Conservation (phyloP, 1,284 basidiomycete genomes). For the Chiua sp. region DNA sequence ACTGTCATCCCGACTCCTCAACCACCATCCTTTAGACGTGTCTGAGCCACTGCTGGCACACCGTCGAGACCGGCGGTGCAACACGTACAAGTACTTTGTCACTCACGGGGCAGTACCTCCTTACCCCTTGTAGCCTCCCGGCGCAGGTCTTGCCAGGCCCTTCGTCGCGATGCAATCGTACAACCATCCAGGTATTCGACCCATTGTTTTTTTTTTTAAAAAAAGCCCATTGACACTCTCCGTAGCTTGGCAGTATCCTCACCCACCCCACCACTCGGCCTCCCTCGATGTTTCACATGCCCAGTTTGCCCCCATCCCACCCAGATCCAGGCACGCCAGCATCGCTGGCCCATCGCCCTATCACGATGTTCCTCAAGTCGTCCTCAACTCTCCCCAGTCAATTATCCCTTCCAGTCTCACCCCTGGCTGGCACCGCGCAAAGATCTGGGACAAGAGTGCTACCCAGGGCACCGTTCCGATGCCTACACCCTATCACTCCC, state of each 20-base stretch:
- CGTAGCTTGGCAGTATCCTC: constrained; percentile 27
- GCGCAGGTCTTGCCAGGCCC: too few relatives aligned
- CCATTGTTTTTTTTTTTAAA: neutral
- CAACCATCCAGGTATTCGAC: constrained; percentile 34
- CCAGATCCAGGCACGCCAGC: constrained; percentile 30
- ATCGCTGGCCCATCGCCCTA: constrained; percentile 15
- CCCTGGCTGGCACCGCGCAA: constrained; percentile 30
- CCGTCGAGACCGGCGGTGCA: neutral
- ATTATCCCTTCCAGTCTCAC: constrained; percentile 33
- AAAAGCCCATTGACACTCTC: constrained; percentile 5
- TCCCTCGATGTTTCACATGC: constrained; percentile 27
- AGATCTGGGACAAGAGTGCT: constrained; percentile 27
- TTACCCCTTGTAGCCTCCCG: neutral
- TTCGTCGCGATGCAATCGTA: constrained; percentile 31
- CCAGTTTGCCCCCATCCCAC: constrained; percentile 4
- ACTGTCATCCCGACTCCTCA: neutral
- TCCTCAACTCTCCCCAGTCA: constrained; percentile 6
- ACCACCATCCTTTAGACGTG: neutral
- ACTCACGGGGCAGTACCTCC: constrained; percentile 4
- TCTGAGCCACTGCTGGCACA: neutral
- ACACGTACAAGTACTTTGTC: constrained; percentile 7
- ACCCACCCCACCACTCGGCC: constrained; percentile 27
- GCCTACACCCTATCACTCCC: constrained; percentile 12
- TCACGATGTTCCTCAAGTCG: constrained; percentile 1
- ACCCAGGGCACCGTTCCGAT: constrained; percentile 15